Evolutionary conservation across 495 filamentous ascomycete species (phyloP), one percentile per base, ranked within the genome.

Genomic region (Trichoderma parareesei): DNA sequence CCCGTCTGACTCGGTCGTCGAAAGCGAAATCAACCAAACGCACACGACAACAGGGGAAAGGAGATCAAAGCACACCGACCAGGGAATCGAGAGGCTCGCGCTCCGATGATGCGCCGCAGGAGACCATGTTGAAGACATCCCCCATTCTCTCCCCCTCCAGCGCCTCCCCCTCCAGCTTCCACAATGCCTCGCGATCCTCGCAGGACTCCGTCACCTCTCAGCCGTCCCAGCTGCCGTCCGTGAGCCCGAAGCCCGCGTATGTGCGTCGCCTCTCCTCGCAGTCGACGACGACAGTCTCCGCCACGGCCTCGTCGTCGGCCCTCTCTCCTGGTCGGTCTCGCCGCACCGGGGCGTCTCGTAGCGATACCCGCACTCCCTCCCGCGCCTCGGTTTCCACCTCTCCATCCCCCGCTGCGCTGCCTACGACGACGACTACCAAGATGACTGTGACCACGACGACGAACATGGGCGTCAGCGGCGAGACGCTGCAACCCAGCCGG

Each of bases 51-150:
- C 5, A 55, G 33, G 48, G 18, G 33, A 33, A 55, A 33, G 48
- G n/a, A 5, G 3, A 46, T 13, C 41, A n/a, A 13, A n/a, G 13
- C 43, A 46, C 16, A 46, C 16, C 43, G 43, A 49, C 37, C 37
- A n/a, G 60, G 16, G 16, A 20, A 4, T n/a, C 27, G 10, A 14
- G 53, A 38, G 6, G 33, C 53, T 11, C 27, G 53, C 53, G 53
- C 53, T 38, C 53, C 62, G 43, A 69, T 64, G 64, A 72, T 68
- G 70, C 70, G 66, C 65, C 64, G 70, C 71, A 69, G 76, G 53
- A 57, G 53, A 81, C 70, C 72, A 82, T 82, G 78, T 77, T 82
- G 75, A 76, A 78, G 68, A 77, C 74, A 68, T 79, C 78, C 66
- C 76, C 78, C 67, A 73, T 75, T 63, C 71, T 72, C 68, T 67